Evolutionary conservation across 441 rosid species (phyloP).

Genomic region (Cnidoscolus chayamansa): DNA sequence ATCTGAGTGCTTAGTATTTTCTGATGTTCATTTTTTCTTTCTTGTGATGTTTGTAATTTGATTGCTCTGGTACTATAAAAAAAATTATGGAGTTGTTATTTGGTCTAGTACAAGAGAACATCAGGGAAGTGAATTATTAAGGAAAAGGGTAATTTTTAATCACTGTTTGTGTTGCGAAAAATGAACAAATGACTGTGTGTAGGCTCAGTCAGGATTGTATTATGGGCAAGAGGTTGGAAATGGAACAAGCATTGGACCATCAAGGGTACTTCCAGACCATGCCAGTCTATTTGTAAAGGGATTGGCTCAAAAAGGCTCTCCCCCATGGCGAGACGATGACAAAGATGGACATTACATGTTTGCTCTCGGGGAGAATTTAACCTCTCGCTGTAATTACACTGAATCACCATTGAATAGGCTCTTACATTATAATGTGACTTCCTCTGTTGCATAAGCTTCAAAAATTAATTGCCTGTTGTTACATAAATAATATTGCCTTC

Average conservation of each 20-base stretch:
- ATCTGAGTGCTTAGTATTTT: conserved; percentile 3
- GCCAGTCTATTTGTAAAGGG: conserved; percentile 46
- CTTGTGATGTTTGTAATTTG: neutral
- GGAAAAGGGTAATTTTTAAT: conserved; percentile 27
- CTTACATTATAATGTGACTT: conserved; percentile 21
- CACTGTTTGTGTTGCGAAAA: conserved; percentile 33
- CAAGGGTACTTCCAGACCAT: conserved; percentile 45
- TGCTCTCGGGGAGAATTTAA: conserved; percentile 66
- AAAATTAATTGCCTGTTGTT: neutral
- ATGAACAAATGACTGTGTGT: conserved; percentile 56
- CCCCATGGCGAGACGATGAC: conserved; percentile 66
- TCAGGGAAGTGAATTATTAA: conserved; percentile 18
- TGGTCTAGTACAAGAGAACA: conserved; percentile 17
- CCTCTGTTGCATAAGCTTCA: conserved; percentile 21
- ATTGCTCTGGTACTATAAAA: conserved; percentile 8
- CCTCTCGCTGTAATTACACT: conserved; percentile 66
- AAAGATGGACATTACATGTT: conserved; percentile 74
- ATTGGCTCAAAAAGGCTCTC: conserved; percentile 55
- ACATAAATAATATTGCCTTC: neutral
- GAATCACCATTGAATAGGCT: conserved; percentile 31
- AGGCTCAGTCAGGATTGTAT: conserved; percentile 63
- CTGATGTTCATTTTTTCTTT: neutral
- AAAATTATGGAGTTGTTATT: conserved; percentile 10
- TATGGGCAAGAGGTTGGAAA: conserved; percentile 61
- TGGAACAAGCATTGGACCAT: conserved; percentile 51